Evolutionary conservation across 345 rosid species (phyloP).

Genomic region (Sonneratia caseolaris): DNA sequence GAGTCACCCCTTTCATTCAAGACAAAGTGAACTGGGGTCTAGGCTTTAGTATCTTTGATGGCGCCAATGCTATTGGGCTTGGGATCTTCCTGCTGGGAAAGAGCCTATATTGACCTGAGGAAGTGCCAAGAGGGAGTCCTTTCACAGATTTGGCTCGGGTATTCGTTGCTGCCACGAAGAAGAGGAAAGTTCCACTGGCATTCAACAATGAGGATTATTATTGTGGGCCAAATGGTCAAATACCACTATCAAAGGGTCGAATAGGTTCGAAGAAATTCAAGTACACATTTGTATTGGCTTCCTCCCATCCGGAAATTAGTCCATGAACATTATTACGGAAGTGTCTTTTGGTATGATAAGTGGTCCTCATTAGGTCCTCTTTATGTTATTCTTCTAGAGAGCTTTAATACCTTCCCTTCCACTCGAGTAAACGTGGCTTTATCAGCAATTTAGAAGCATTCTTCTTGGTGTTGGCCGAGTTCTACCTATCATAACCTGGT

Average conservation of each 20-base stretch:
- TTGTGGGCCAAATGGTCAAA: not conserved
- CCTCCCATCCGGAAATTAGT: too few relatives aligned
- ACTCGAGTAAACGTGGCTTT: too few relatives aligned
- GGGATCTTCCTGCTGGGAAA: conserved; percentile 27
- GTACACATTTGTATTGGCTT: conserved; percentile 8
- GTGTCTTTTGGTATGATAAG: too few relatives aligned
- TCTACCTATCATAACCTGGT: too few relatives aligned
- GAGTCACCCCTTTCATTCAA: conserved; percentile 29
- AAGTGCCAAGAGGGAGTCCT: conserved; percentile 39
- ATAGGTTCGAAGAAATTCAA: conserved; percentile 25
- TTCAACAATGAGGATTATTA: conserved; percentile 26
- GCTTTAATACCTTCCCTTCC: too few relatives aligned
- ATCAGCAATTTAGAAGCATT: too few relatives aligned
- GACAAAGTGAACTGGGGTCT: conserved; percentile 41
- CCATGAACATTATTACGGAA: too few relatives aligned
- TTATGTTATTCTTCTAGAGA: too few relatives aligned
- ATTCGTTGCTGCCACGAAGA: conserved; percentile 24
- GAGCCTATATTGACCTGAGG: conserved; percentile 19
- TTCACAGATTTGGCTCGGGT: conserved; percentile 26
- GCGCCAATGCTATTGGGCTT: conserved; percentile 22
- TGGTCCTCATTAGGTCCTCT: too few relatives aligned
- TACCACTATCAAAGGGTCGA: not conserved
- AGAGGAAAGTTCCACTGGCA: conserved; percentile 26
- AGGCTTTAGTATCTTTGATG: conserved; percentile 35
- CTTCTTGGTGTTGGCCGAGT: too few relatives aligned